A percentile compares a stretch with the other conserved stretches of the same genome.
phyloP scores from a whole-genome alignment of 2,329 filamentous ascomycete genomes.

The Periconia sp. region DNA sequence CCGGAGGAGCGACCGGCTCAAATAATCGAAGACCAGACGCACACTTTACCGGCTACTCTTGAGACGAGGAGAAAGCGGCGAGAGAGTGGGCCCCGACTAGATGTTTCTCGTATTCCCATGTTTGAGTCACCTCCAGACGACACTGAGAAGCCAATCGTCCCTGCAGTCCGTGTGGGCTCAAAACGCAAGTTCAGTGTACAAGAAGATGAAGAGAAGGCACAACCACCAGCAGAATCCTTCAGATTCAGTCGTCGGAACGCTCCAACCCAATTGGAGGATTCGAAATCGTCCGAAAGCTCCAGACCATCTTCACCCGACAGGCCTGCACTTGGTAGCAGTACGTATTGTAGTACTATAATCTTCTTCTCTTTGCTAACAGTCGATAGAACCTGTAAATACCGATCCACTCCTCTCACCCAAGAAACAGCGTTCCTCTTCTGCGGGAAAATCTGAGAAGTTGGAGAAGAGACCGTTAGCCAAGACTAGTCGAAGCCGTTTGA shows the following conservation, averaged over 20 bases:
- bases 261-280: conserved; percentile 19
- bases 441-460: conserved; percentile 31
- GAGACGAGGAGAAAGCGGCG: conserved; percentile 57
- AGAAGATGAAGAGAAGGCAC: conserved; percentile 50
- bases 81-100: conserved; percentile 52
- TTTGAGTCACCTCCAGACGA: conserved; percentile 45
- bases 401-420: conserved; percentile 47
- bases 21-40: conserved; percentile 40
- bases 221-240: conserved; percentile 45
- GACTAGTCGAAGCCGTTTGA: conserved; percentile 22
- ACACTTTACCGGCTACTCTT: conserved; percentile 48
- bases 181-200: conserved; percentile 61
- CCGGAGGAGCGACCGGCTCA: conserved; percentile 27
- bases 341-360: conserved; percentile 23
- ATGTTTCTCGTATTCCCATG: conserved; percentile 45
- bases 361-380: conserved; percentile 10
- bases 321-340: conserved; percentile 48
- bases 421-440: conserved; percentile 36
- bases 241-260: conserved; percentile 47
- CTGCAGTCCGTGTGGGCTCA: conserved; percentile 49
- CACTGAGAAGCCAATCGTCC: conserved; percentile 25
- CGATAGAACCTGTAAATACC: conserved; percentile 54
- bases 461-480: conserved; percentile 31
- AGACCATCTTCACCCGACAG: conserved; percentile 25
- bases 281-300: conserved; percentile 16